Conservation (phyloP, 306 rosid genomes). For the Corylus americana region DNA sequence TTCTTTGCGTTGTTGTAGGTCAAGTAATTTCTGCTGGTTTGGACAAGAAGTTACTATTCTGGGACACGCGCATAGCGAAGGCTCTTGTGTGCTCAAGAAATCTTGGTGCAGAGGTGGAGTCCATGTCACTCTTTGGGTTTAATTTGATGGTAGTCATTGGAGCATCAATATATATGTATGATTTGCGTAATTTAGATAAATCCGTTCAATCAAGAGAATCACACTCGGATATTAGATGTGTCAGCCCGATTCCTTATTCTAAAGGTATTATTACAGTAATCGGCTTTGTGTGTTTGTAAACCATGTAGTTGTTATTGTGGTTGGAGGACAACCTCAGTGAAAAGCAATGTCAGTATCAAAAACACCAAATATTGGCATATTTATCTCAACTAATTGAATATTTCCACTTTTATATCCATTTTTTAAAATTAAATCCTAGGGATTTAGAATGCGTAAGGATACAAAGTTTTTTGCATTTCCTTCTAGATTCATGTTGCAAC, state of each 20-base stretch:
- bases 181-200: conserved; percentile 62
- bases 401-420: background rate
- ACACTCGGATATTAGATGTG: conserved; percentile 55
- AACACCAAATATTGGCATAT: background rate
- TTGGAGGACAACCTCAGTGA: conserved; percentile 12
- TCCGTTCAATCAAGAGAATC: conserved; percentile 52
- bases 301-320: conserved; percentile 16
- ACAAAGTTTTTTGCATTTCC: background rate
- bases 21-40: conserved; percentile 75
- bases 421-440: background rate
- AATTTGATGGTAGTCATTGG: conserved; percentile 55
- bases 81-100: conserved; percentile 35
- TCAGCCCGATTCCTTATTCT: conserved; percentile 58
- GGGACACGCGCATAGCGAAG: conserved; percentile 62
- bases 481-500: background rate
- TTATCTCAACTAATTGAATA: background rate
- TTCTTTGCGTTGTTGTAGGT: conserved; percentile 40
- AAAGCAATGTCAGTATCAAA: background rate
- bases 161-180: conserved; percentile 56
- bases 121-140: conserved; percentile 68
- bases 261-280: conserved; percentile 50
- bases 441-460: background rate
- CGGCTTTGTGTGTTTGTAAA: conserved; percentile 9
- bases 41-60: conserved; percentile 61
- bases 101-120: conserved; percentile 57